These are phyloP conservation scores for Talaromyces pinophilus DNA, from an alignment of 2,329 filamentous ascomycete genomes.

Conservation along the genomic window DNA sequence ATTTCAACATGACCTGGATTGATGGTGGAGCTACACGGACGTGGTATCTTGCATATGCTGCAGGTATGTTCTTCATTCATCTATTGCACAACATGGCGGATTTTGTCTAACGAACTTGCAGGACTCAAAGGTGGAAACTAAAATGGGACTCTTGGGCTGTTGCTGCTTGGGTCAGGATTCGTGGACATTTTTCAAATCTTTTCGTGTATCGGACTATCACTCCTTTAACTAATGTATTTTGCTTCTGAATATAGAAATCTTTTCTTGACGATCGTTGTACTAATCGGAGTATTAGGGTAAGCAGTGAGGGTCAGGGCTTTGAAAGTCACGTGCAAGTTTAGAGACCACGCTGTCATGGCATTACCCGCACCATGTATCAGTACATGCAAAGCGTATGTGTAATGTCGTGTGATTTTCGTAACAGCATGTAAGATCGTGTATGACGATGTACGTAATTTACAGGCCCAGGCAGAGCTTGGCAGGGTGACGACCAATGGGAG, in stretches of 20 bases:
- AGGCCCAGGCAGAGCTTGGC: constrained; percentile 5
- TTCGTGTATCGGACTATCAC: background rate
- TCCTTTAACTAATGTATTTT: background rate
- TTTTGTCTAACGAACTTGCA: constrained; percentile 13
- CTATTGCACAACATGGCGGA: background rate
- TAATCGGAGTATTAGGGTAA: background rate
- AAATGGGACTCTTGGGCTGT: background rate
- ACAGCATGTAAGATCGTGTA: background rate
- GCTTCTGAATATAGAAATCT: background rate
- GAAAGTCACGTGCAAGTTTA: background rate
- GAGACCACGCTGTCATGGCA: background rate
- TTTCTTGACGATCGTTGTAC: background rate
- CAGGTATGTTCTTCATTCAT: constrained; percentile 52
- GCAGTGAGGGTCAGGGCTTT: background rate
- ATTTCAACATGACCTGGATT: constrained; percentile 66
- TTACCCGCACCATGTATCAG: background rate
- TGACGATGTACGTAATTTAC: constrained; percentile 8
- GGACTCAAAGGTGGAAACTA: constrained; percentile 20
- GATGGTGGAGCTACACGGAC: constrained; percentile 79
- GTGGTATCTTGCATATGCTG: constrained; percentile 80
- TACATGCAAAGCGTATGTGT: background rate
- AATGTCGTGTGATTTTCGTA: background rate
- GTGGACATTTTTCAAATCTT: constrained; percentile 4
- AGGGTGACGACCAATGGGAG: background rate
- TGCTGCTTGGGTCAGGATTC: background rate